Conservation (phyloP, 495 filamentous ascomycete species). For the Jackrogersella multiformis region DNA sequence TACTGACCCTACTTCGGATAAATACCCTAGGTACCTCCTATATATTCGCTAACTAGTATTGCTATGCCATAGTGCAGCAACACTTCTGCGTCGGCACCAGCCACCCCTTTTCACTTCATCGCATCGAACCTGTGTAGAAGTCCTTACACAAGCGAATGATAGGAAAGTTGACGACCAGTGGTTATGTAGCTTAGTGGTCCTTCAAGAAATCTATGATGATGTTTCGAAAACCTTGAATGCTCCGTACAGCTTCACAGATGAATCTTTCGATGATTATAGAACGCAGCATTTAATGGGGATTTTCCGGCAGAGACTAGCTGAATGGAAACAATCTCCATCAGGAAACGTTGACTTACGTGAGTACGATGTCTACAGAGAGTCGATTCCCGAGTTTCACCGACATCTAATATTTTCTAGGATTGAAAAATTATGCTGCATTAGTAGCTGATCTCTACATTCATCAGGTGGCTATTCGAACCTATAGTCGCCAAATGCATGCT, state of each 20-base stretch:
- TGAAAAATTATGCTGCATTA: slow-evolving; percentile 15
- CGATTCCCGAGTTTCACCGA: slow-evolving; percentile 2
- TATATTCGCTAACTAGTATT: not conserved
- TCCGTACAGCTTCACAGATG: not conserved
- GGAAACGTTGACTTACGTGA: slow-evolving; percentile 24
- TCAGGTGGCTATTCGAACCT: slow-evolving; percentile 26
- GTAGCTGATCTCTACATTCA: slow-evolving; percentile 36
- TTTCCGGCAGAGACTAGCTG: slow-evolving; percentile 27
- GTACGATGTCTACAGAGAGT: not conserved
- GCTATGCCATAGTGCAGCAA: slow-evolving; percentile 9
- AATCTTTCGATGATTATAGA: slow-evolving; percentile 33
- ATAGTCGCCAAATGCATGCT: slow-evolving; percentile 6
- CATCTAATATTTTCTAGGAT: not conserved
- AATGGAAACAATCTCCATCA: slow-evolving; percentile 25
- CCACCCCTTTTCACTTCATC: slow-evolving; percentile 24
- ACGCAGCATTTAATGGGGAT: slow-evolving; percentile 30
- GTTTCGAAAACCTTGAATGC: slow-evolving; percentile 30
- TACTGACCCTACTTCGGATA: not conserved
- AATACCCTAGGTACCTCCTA: too few species aligned
- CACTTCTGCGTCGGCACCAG: slow-evolving; percentile 33
- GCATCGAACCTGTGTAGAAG: slow-evolving; percentile 11
- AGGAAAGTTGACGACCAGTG: slow-evolving; percentile 17
- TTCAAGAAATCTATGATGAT: slow-evolving; percentile 37
- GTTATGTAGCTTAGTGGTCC: slow-evolving; percentile 29
- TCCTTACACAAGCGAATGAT: slow-evolving; percentile 5